Conservation (phyloP, 257 asterid genomes). For the Thymus quinquecostatus region DNA sequence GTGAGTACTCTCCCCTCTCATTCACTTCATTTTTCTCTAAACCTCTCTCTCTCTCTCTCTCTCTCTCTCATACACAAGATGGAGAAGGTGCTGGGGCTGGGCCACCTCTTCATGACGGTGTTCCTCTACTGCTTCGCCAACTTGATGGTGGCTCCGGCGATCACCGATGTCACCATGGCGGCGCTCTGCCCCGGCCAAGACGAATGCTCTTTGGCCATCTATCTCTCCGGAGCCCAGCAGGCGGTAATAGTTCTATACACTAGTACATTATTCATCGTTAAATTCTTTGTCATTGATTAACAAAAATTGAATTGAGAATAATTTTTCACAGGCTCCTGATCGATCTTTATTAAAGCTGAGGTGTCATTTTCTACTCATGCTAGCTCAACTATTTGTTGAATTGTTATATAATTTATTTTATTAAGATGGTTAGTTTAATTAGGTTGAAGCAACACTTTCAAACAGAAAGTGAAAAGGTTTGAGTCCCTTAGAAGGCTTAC, state of each 20-base stretch:
- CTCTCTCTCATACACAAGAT: conserved; percentile 27
- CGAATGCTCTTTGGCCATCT: conserved; percentile 81
- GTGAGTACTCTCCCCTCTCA: neutral
- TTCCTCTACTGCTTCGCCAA: conserved; percentile 74
- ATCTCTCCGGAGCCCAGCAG: conserved; percentile 87
- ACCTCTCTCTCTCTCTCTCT: neutral
- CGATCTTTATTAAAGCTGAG: neutral
- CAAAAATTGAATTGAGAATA: too few relatives aligned
- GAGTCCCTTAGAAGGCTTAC: neutral
- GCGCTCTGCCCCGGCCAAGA: conserved; percentile 87
- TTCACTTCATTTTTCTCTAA: neutral
- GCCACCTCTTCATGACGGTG: conserved; percentile 90
- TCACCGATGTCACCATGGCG: conserved; percentile 78
- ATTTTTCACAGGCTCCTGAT: too few relatives aligned
- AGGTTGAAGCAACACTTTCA: conserved; percentile 26
- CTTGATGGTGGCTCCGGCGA: conserved; percentile 90
- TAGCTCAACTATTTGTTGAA: neutral
- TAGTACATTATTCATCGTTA: neutral
- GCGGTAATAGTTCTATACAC: conserved; percentile 51
- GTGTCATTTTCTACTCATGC: conserved; percentile 13
- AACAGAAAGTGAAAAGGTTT: neutral
- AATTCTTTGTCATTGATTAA: too few relatives aligned
- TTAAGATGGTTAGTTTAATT: too few relatives aligned
- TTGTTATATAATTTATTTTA: too few relatives aligned
- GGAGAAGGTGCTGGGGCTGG: conserved; percentile 58